Evolutionary conservation across 352 stramenopile species (phyloP), one percentile per base, ranked within the genome.

Genomic region (Phytophthora ramorum): DNA sequence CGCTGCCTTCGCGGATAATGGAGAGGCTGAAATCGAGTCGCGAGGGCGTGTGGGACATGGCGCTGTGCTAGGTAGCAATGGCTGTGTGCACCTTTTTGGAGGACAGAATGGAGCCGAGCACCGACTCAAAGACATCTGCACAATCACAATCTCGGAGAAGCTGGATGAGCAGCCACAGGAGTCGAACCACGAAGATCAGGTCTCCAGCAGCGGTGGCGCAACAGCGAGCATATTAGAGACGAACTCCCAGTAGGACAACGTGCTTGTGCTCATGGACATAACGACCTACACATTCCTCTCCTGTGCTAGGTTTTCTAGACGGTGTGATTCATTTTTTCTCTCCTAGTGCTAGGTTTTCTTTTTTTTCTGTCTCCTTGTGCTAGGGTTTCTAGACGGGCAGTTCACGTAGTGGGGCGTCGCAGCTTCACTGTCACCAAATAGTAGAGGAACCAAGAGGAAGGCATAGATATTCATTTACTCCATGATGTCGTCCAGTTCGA

Each of bases 11-110:
- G 57, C 68, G 9, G 49, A 69, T 19, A 71, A 69, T 58, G 54
- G 58, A 32, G 41, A 44, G 13, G 43, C 34, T 17, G 56, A 65
- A n/a, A 46, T 7, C 30, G 20, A 37, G 34, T 53, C 74, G 4
- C 67, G 79, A 46, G 79, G 84, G 9, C 87, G 93, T 43, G 94
- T 97, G 14, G 95, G 95, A 13, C 92, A 98, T 66, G 78, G 85
- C 8, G 79, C 91, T 14, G 83, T 95, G 12, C 47, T 96, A 5
- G 79, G 83, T 64, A 72, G 86, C 22, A 69, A 73, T 66, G 84
- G 88, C 40, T 76, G 84, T 28, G 73, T 98, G 30, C 61, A 97
- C 7, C 57, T 96, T 20, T 97, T 98, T 63, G 91, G 93, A 48
- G 95, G 95, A 13, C 85, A 97, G 59, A 71, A 97, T 62, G 76